A percentile compares a stretch with the other conserved stretches of the same genome.
phyloP scores from a whole-genome alignment of 768 basidiomycete species.

The Tricholoma sp. region DNA sequence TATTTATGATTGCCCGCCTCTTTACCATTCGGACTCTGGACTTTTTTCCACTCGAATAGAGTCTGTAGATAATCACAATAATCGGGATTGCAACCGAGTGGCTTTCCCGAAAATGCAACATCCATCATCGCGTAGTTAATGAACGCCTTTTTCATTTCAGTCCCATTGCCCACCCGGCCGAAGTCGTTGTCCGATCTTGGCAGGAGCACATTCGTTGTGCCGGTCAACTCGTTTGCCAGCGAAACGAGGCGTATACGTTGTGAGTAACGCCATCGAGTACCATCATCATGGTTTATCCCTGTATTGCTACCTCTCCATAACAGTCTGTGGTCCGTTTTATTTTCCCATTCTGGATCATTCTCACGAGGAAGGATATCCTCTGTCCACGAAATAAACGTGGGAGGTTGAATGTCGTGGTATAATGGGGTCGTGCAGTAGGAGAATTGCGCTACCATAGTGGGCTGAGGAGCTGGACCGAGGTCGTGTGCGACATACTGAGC shows the following conservation, averaged over 20 bases:
- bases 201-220: slow-evolving; percentile 27
- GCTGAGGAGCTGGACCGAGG: slow-evolving; percentile 30
- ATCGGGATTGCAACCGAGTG: slow-evolving; percentile 35
- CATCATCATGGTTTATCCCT: slow-evolving; percentile 39
- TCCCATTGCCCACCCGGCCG: slow-evolving; percentile 29
- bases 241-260: slow-evolving; percentile 44
- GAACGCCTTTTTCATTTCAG: slow-evolving; percentile 22
- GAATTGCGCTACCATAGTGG: slow-evolving; percentile 35
- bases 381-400: slow-evolving; percentile 35
- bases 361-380: slow-evolving; percentile 25
- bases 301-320: slow-evolving; percentile 70
- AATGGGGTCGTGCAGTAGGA: slow-evolving; percentile 29
- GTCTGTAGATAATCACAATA: slow-evolving; percentile 39
- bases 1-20: slow-evolving; percentile 53
- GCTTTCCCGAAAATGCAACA: slow-evolving; percentile 43
- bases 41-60: slow-evolving; percentile 42
- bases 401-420: slow-evolving; percentile 40
- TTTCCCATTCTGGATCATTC: slow-evolving; percentile 57
- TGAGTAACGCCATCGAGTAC: slow-evolving; percentile 36
- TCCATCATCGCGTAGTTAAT: slow-evolving; percentile 51
- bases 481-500: slow-evolving; percentile 39
- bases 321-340: slow-evolving; percentile 51
- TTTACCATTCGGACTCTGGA: slow-evolving; percentile 26
- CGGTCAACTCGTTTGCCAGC: slow-evolving; percentile 28
- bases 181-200: slow-evolving; percentile 15